Evolutionary conservation across 495 filamentous ascomycete genomes (phyloP), one percentile per base, ranked within the genome.

Genomic region (Hypomontagnella monticulosa): DNA sequence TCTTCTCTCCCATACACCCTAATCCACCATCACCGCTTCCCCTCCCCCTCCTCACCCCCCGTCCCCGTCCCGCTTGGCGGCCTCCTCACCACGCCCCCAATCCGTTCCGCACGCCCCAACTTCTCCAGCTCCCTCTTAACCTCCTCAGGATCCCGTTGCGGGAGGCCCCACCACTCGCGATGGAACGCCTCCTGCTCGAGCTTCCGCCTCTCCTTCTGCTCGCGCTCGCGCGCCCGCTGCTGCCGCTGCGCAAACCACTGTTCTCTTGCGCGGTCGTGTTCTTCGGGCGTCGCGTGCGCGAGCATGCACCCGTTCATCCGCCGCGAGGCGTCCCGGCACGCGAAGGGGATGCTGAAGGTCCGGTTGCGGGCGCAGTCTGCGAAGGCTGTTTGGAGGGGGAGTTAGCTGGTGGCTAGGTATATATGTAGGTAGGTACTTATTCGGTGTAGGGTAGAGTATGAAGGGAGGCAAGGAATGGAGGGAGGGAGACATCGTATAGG

Each of bases 301-400:
- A 93, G 76, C 94, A 99, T 97, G 79, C 95, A 99, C 50, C 78
- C 82, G 78, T 98, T 98, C 95, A 99, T 99, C 16, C 86, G 81
- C 34, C 88, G 85, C 41, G 91, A 89, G 67, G 93, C 82, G 7
- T 79, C 75, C 23, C 93, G 90, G 79, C 95, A 99, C 12, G 87
- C 83, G 84, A 93, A 97, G 2, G 91, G 88, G 14, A 92, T 89
- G 33, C 88, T 89, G 67, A 97, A 81, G 9, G 96, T 98, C 53
- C 92, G 90, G 75, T 87, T 87, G 34, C 86, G 83, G 20, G 93
- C 93, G 82, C 95, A 99, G 71, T 90, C 84, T 43, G 96, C 95
- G 76, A 98, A 95, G 55, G 88, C 94, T 97, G 59, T 51, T 20
- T 10, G 18, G 16, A 14, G n/a, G 10, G 27, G 23, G 4, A 20